Percentiles rank a stretch among this genome's conserved stretches.
phyloP scores from a whole-genome alignment of 2,329 filamentous ascomycete genomes.

The Ophiostoma ulmi region DNA sequence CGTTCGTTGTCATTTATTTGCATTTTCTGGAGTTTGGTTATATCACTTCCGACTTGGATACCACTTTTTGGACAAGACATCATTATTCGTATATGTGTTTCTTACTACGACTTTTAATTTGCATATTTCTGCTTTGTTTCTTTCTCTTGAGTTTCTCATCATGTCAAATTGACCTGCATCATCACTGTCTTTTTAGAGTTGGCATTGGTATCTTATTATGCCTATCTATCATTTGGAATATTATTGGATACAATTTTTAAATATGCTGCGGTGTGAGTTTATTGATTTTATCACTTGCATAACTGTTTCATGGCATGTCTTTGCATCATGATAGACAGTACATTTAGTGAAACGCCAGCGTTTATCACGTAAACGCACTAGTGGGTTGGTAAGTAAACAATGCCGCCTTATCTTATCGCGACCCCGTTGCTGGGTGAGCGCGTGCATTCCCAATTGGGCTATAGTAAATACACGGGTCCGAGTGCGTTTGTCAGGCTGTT shows the following conservation, averaged over 20 bases:
- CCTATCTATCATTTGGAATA: not conserved
- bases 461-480: constrained; percentile 27
- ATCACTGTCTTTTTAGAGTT: not conserved
- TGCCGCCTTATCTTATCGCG: constrained; percentile 17
- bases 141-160: not conserved
- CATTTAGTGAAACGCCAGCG: not conserved
- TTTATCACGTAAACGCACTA: not conserved
- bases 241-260: not conserved
- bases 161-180: not conserved
- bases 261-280: not conserved
- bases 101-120: not conserved
- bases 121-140: not conserved
- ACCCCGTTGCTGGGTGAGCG: constrained; percentile 26
- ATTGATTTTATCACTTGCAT: not conserved
- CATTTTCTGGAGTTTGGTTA: not conserved
- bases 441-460: constrained; percentile 23
- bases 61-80: constrained; percentile 5
- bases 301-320: not conserved
- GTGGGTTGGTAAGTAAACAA: not conserved
- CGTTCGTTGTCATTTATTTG: not conserved
- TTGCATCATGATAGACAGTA: not conserved
- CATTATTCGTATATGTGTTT: not conserved
- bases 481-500: not conserved
- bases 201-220: not conserved
- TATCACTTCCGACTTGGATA: not conserved